A percentile compares a stretch with the other conserved stretches of the same genome.
Evolutionary conservation across 2,329 filamentous ascomycete species (phyloP).

Genomic region (Tolypocladium tropicale): DNA sequence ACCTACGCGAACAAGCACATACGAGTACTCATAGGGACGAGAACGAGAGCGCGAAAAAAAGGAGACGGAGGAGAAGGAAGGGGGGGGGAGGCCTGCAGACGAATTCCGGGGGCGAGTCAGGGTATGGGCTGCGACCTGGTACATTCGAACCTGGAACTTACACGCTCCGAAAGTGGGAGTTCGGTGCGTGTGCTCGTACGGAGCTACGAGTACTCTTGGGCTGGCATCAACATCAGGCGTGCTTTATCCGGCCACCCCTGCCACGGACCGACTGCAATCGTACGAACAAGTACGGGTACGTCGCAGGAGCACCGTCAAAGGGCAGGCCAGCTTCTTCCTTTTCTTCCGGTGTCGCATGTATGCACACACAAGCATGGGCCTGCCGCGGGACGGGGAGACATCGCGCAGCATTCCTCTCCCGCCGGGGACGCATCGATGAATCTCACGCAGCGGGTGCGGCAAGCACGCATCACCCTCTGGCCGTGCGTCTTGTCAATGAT

Average conservation of each 20-base stretch:
- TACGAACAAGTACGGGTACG: background rate
- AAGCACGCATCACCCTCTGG: background rate
- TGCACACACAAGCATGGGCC: background rate
- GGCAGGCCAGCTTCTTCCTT: background rate
- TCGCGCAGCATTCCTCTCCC: slow-evolving; percentile 1
- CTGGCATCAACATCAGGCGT: background rate
- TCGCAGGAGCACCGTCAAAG: background rate
- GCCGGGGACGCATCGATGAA: background rate
- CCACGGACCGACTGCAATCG: background rate
- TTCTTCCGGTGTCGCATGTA: background rate
- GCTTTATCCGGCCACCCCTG: background rate
- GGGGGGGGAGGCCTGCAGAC: no score
- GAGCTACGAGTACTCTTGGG: background rate
- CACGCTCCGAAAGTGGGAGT: no score
- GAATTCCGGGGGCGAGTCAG: background rate
- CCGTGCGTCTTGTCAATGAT: slow-evolving; percentile 1
- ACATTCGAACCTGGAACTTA: background rate
- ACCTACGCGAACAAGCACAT: no score
- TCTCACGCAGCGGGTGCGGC: background rate
- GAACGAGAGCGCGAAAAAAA: background rate
- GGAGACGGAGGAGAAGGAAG: no score
- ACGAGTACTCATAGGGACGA: background rate
- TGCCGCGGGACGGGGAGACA: slow-evolving; percentile 1
- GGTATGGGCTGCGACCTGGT: background rate
- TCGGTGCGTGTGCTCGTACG: no score